Evolutionary conservation across 1,139 yeast genomes (phyloP), one percentile per base, ranked within the genome.

Genomic region (Diutina ranongensis): DNA sequence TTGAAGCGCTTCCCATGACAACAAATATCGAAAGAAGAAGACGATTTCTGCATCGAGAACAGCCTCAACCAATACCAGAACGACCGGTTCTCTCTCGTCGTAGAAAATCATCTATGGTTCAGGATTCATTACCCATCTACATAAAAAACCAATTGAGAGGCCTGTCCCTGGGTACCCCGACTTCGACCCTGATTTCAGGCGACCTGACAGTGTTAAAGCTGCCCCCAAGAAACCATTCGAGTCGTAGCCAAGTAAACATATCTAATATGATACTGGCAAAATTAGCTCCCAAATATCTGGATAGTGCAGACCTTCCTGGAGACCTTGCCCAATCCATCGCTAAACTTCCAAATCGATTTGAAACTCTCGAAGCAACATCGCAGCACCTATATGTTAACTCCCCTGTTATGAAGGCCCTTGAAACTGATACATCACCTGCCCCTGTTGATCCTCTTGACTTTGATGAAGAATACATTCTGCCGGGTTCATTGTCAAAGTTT

Each of bases 391-490:
- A 34, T 34, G 36, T 21, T 9, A 34, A 34, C 20, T 34, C 36
- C 13, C 36, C 19, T 8, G 20, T 15, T 8, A 4, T 18, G 18
- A 34, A 15, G 13, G 28, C 40, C 8, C 10, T 5, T 4, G 28
- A 25, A 10, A 10, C 10, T 5, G 28, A 5, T 25, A 21, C 40
- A n/a, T 28, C 28, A 5, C 20, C 20, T 12, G 21, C 42, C 20
- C 21, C 42, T 18, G 3, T 3, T 16, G 16, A 38, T 16, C 15
- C 16, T 4, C 42, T 38, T 25, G 42, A 38, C n/a, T 38, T 38
- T 25, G 42, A 38, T 25, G 42, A 38, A 16, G 42, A 38, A 18
- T 38, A 38, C 20, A 38, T 38, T 16, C 28, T 18, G 2, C 42
- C 42, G 12, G 42, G 31, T 5, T 25, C 28, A 32, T 25, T 38